Evolutionary conservation across 192 early-diverging fungal species (phyloP).

Genomic region (Umbelopsis isabellina): DNA sequence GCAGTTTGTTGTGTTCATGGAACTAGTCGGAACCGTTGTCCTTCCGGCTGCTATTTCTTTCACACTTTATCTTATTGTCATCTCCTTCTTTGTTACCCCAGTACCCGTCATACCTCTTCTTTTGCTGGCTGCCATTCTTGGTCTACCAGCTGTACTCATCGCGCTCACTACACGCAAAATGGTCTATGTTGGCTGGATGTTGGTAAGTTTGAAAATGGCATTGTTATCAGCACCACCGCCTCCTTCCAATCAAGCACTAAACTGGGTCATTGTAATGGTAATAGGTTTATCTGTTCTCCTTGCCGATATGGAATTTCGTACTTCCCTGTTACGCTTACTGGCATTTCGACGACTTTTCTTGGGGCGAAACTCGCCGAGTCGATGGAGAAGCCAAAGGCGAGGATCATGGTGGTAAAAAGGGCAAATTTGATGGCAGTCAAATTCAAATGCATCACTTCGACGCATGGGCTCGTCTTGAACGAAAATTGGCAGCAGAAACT

Average conservation of each 20-base stretch:
- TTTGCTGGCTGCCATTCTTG: slow-evolving; percentile 80
- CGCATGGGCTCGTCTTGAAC: slow-evolving; percentile 47
- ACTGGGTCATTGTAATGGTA: not conserved
- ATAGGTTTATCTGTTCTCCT: slow-evolving; percentile 44
- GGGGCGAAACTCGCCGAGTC: slow-evolving; percentile 80
- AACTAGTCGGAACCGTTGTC: slow-evolving; percentile 89
- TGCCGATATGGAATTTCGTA: slow-evolving; percentile 83
- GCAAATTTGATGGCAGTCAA: slow-evolving; percentile 70
- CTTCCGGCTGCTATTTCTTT: slow-evolving; percentile 89
- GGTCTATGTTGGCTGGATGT: slow-evolving; percentile 92
- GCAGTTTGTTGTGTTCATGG: slow-evolving; percentile 97
- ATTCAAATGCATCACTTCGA: slow-evolving; percentile 62
- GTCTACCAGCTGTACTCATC: slow-evolving; percentile 90
- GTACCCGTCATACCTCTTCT: slow-evolving; percentile 67
- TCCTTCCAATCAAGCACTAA: not conserved
- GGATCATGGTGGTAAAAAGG: slow-evolving; percentile 70
- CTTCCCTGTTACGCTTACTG: slow-evolving; percentile 83
- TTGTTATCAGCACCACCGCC: not conserved
- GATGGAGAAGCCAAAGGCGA: slow-evolving; percentile 69
- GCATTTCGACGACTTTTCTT: slow-evolving; percentile 90
- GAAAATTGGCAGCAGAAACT: not conserved
- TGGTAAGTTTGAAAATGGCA: not conserved
- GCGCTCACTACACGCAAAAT: slow-evolving; percentile 83
- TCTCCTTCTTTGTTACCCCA: slow-evolving; percentile 69
- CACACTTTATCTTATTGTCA: slow-evolving; percentile 80